Evolutionary conservation across 164 flowering plant genomes (phyloP), one percentile per base, ranked within the genome.

Genomic region (Euptelea pleiosperma): DNA sequence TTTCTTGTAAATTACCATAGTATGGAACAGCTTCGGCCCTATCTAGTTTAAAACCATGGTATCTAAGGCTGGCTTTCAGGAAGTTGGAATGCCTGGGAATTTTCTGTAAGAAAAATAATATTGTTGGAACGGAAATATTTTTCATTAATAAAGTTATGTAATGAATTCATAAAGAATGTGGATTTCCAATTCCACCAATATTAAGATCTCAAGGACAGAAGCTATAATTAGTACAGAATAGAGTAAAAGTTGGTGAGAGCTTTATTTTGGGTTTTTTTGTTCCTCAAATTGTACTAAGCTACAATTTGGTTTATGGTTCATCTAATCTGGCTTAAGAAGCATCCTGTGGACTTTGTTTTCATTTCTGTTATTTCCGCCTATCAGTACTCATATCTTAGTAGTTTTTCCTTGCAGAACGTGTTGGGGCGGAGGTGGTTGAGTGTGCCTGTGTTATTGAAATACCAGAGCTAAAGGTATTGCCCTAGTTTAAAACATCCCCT

Each of bases 371-470:
- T n/a, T 15, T 35, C 43, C 1, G 11, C 7, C 34, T 37, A 6
- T 10, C 28, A 2, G 9, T 50, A 24, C 16, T 62, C 10, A 30
- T 30, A n/a, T 40, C 3, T 11, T 52, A 43, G 6, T 40, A 19
- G 15, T 19, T 56, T 37, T 52, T 63, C 62, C 8, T 69, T 77
- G 75, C 84, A 92, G 98, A 85, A 67, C 95, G 96, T 28, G 96
- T 85, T 64, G 91, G 84, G 10, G 96, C 69, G 21, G 42, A 85
- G 48, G 95, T 92, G 57, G 93, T 87, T 37, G 98, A 92, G 71
- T 89, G 91, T 76, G 95, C 96, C 37, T 89, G 98, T 67, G 81
- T 91, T 5, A 89, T 91, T 60, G 98, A 87, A 73, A 63, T 91
- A 70, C 72, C 84, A 45, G 95, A 77, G 73, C 81, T 92, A 40